These are phyloP conservation scores for Debaryomyces psychrophilus DNA, from an alignment of 1,139 yeast species.

Conservation along the genomic window DNA sequence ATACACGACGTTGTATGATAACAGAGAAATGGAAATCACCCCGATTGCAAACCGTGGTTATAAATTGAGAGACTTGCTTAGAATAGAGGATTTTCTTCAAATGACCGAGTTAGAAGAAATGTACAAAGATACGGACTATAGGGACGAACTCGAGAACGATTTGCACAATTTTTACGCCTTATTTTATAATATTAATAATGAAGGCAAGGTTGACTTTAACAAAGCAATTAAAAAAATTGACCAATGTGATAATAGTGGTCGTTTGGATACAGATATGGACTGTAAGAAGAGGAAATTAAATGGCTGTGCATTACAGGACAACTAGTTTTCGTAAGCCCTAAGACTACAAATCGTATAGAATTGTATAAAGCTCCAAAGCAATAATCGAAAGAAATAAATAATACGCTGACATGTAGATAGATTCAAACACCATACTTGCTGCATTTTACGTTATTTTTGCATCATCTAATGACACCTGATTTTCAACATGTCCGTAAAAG, in stretches of 20 bases:
- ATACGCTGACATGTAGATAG: not conserved
- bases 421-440: not conserved
- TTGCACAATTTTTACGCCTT: constrained; percentile 29
- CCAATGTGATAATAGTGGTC: not conserved
- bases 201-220: constrained; percentile 30
- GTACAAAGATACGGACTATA: constrained; percentile 13
- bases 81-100: constrained; percentile 18
- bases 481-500: not conserved
- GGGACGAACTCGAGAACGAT: constrained; percentile 23
- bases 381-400: no score
- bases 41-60: constrained; percentile 34
- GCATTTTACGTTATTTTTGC: not conserved
- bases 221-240: constrained; percentile 23
- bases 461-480: not conserved
- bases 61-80: constrained; percentile 25
- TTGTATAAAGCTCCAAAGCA: no score
- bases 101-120: constrained; percentile 28
- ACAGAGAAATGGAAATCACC: constrained; percentile 31
- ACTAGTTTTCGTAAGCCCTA: not conserved
- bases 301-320: not conserved
- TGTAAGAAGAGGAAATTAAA: constrained; percentile 11
- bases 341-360: no score
- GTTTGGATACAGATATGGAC: constrained; percentile 3
- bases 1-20: constrained; percentile 12
- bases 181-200: constrained; percentile 33